Conservation (phyloP, 768 basidiomycete species). For the Suillus luteus region DNA sequence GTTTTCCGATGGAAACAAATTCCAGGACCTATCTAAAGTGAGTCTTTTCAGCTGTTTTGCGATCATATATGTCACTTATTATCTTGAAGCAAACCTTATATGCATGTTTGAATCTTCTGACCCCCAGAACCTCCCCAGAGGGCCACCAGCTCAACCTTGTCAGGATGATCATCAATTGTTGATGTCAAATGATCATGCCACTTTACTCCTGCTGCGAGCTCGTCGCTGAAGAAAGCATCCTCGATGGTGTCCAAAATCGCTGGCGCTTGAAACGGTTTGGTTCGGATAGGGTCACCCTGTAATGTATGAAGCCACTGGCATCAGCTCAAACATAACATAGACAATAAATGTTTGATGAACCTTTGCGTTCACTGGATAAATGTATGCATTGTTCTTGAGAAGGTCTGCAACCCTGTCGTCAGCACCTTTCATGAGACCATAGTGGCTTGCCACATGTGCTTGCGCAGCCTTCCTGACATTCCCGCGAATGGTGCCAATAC, state of each 20-base stretch:
- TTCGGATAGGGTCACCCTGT: constrained; percentile 10
- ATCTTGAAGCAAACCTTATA: constrained; percentile 6
- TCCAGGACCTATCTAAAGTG: constrained; percentile 40
- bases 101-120: neutral
- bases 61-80: constrained; percentile 4
- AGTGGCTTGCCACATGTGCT: neutral
- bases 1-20: constrained; percentile 39
- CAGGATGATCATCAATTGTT: neutral
- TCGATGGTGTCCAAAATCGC: constrained; percentile 8
- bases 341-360: neutral
- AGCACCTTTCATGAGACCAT: neutral
- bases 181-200: neutral
- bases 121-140: neutral
- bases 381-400: constrained; percentile 7
- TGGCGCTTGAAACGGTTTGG: constrained; percentile 9
- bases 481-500: neutral
- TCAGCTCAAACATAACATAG: neutral
- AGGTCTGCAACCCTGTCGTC: neutral
- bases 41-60: constrained; percentile 1
- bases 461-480: too few relatives aligned
- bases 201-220: constrained; percentile 2
- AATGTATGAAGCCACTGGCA: neutral
- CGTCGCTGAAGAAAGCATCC: constrained; percentile 7
- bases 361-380: constrained; percentile 3
- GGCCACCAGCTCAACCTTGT: constrained; percentile 21